Base-by-base conservation (phyloP, 805 yeast genomes). In the Scheffersomyces amazonensis region DNA sequence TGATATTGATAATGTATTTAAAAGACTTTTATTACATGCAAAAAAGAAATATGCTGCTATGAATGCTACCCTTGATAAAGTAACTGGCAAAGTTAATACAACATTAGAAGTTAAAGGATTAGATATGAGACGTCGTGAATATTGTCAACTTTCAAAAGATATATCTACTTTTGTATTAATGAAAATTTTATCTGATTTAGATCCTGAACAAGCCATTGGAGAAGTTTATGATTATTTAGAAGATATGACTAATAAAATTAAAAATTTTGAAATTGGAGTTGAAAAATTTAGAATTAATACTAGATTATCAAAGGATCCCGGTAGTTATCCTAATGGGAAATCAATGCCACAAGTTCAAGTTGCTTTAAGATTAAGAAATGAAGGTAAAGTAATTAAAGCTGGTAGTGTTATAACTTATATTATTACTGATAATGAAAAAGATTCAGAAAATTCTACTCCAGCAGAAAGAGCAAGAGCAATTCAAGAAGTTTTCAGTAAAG, bases 41-140 rank as follows among this genome's bases (percentile, higher is more conserved):
- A 93, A 93, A 69, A 93, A 93, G 78, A 93, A 93, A 65, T 93
- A 93, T 58, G 99, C 99, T 7, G 98, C 98, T 1, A 70, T 90
- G 67, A 84, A 81, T 52, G 78, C 77, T 21, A 60, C 75, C 1
- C 50, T 70, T 42, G 72, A 73, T 49, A 64, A 47, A 42, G 66
- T 68, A 27, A 84, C 88, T 9, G 75, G 77, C 9, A 78, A 83
- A 41, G 70, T 64, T 35, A 38, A 41, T 3, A 66, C 81, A 5
- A 58, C 66, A 15, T 69, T 91, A 45, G 97, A 93, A 60, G 96
- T 91, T 31, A 93, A 93, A 60, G 99, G 99, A 54, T 75, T 93
- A 35, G 99, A 93, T 69, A 83, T 93, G 95, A 81, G 78, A 55
- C 89, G 99, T 62, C 87, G 99, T 71, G 99, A 93, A 62, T 93